These are phyloP conservation scores for Glycine latifolia DNA, from an alignment of 306 rosid genomes.

Conservation along the genomic window DNA sequence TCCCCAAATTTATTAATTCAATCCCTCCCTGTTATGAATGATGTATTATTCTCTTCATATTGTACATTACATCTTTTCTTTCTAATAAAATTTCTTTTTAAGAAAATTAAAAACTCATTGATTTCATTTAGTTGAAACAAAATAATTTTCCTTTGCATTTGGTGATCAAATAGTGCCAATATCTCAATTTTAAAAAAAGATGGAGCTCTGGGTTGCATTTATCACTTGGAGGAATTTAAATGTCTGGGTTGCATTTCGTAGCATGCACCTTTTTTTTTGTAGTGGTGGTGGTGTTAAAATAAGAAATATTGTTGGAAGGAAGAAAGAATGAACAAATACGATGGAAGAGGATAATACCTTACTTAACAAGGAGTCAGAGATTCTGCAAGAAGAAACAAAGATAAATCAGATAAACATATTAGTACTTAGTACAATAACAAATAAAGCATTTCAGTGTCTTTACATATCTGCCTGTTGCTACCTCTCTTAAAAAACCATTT, in stretches of 20 bases:
- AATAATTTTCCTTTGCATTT: slow-evolving; percentile 4
- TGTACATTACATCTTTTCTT: slow-evolving; percentile 18
- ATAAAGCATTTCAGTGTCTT: slow-evolving; percentile 1
- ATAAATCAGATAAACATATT: neutral
- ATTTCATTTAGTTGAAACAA: slow-evolving; percentile 36
- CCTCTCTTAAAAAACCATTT: neutral
- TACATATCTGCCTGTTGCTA: neutral
- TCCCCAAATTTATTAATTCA: slow-evolving; percentile 1
- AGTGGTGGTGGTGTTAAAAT: neutral
- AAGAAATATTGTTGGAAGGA: neutral
- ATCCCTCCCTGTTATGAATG: slow-evolving; percentile 14
- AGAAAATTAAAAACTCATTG: neutral
- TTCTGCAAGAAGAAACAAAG: neutral
- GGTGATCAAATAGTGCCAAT: neutral
- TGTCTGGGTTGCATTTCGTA: slow-evolving; percentile 10
- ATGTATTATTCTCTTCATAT: neutral
- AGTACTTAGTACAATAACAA: neutral
- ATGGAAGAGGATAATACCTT: neutral
- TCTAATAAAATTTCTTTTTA: neutral
- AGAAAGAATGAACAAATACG: neutral
- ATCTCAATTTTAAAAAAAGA: neutral
- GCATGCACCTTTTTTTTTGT: neutral
- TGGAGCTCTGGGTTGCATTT: too few relatives aligned
- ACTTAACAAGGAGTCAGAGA: neutral
- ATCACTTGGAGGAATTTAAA: neutral